A percentile compares a stretch with the other conserved stretches of the same genome.
Conservation (phyloP, 371 early-diverging fungal genomes). For the Syncephalastrum contaminatum region DNA sequence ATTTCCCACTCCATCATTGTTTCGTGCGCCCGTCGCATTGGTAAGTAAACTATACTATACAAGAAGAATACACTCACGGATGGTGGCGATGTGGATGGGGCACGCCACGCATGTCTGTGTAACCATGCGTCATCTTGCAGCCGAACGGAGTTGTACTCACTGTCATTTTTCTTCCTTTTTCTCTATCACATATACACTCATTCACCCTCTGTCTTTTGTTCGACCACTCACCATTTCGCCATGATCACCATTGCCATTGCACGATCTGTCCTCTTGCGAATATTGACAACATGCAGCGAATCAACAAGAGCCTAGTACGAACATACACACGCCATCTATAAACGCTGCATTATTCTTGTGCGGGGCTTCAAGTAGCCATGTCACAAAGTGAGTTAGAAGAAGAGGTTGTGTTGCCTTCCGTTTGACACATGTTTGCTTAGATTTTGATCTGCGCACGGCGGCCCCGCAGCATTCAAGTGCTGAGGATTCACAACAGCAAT, state of each 20-base stretch:
- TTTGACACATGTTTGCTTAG: conserved; percentile 3
- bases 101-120: conserved; percentile 14
- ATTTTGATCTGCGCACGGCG: conserved; percentile 14
- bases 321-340: not conserved
- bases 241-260: not conserved
- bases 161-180: conserved; percentile 6
- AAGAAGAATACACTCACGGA: no score
- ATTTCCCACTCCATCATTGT: conserved; percentile 2
- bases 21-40: no score
- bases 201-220: not conserved
- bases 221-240: not conserved
- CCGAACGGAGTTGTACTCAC: conserved; percentile 8
- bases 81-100: conserved; percentile 2
- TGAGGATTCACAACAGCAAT: conserved; percentile 9
- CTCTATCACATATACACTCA: conserved; percentile 1
- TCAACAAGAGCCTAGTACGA: not conserved
- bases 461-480: conserved; percentile 12
- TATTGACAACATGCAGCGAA: no score
- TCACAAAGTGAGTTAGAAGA: conserved; percentile 17
- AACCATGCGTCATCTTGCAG: conserved; percentile 16
- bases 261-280: no score
- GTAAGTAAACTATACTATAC: no score
- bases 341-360: conserved; percentile 10
- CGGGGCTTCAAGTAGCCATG: conserved; percentile 31
- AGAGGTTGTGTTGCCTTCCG: conserved; percentile 3